Conservation (phyloP, 805 yeast genomes). For the Pichia californica region DNA sequence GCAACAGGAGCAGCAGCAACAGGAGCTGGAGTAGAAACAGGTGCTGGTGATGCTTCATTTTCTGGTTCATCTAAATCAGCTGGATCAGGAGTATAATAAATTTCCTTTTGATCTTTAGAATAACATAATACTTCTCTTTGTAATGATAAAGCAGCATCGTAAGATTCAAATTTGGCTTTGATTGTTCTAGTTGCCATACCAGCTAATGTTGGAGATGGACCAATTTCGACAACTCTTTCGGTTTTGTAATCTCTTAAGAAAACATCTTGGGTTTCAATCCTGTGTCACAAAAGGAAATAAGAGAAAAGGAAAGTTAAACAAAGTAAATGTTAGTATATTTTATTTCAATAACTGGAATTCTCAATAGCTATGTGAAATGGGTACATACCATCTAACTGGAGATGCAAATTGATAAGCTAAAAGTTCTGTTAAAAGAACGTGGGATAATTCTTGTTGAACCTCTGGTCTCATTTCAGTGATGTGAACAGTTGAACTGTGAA, state of each 20-base stretch:
- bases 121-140: conserved; percentile 93
- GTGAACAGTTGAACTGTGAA: background rate
- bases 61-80: conserved; percentile 39
- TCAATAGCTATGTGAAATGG: background rate
- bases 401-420: conserved; percentile 98
- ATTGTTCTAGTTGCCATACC: conserved; percentile 98
- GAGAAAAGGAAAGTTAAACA: background rate
- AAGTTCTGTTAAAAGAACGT: conserved; percentile 86
- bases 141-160: conserved; percentile 92
- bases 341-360: too few relatives aligned
- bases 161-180: conserved; percentile 91
- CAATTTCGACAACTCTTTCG: conserved; percentile 96
- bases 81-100: conserved; percentile 88
- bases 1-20: conserved; percentile 57
- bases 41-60: conserved; percentile 19
- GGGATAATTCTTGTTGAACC: conserved; percentile 96
- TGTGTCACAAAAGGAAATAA: conserved; percentile 2
- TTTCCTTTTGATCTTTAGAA: conserved; percentile 93
- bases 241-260: conserved; percentile 89
- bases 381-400: conserved; percentile 85
- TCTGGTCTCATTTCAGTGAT: conserved; percentile 68
- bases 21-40: conserved; percentile 35
- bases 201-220: conserved; percentile 97
- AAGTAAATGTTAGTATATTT: conserved; percentile 7
- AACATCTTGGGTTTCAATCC: conserved; percentile 97